phyloP scores from a whole-genome alignment of 2,329 filamentous ascomycete species.

The Neopestalotiopsis rosae region DNA sequence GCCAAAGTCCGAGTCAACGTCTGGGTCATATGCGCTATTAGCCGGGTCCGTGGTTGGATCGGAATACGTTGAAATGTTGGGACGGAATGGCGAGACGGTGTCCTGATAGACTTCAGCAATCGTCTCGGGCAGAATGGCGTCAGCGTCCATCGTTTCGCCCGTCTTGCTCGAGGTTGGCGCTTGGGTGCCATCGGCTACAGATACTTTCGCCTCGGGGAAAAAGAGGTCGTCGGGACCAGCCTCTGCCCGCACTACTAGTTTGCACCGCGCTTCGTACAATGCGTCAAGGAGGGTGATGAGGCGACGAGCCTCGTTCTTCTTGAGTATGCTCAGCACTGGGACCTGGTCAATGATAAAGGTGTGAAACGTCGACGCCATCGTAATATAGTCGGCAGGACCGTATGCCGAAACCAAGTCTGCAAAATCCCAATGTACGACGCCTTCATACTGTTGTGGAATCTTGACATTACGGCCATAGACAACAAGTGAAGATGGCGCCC shows the following conservation, averaged over 20 bases:
- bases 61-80: constrained; percentile 74
- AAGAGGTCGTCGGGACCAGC: constrained; percentile 76
- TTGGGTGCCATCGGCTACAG: constrained; percentile 30
- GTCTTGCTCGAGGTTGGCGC: constrained; percentile 42
- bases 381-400: constrained; percentile 83
- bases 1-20: constrained; percentile 63
- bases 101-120: constrained; percentile 81
- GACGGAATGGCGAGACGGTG: constrained; percentile 75
- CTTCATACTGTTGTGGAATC: constrained; percentile 62
- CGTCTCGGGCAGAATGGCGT: constrained; percentile 68
- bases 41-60: constrained; percentile 34
- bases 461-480: constrained; percentile 69
- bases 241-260: constrained; percentile 71
- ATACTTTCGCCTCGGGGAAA: constrained; percentile 66
- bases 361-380: constrained; percentile 79
- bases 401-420: constrained; percentile 69
- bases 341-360: constrained; percentile 76
- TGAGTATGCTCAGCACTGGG: constrained; percentile 67
- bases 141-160: constrained; percentile 38
- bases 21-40: constrained; percentile 57
- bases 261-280: constrained; percentile 81
- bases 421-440: constrained; percentile 71
- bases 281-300: constrained; percentile 84
- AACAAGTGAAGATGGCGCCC: constrained; percentile 49
- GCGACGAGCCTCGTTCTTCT: constrained; percentile 81